Conservation (phyloP, 1,139 yeast species). For the Zygotorulaspora mrakii region DNA sequence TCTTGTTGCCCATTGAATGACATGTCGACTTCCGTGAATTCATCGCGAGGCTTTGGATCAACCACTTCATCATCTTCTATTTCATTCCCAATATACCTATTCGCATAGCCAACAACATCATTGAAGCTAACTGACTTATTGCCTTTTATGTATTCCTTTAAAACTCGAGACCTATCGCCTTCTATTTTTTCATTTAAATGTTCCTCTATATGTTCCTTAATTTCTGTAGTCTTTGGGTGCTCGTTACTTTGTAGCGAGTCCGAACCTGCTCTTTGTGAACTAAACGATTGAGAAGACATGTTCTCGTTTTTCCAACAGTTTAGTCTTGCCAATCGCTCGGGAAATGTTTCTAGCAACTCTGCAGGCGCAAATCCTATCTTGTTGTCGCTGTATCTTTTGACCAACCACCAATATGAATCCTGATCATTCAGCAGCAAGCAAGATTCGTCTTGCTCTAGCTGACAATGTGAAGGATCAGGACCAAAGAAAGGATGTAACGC, state of each 20-base stretch:
- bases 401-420: slow-evolving; percentile 97
- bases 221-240: not conserved
- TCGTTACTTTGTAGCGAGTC: slow-evolving; percentile 5
- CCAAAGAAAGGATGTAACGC: slow-evolving; percentile 87
- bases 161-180: slow-evolving; percentile 12
- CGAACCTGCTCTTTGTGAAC: slow-evolving; percentile 5
- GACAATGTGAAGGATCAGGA: slow-evolving; percentile 91
- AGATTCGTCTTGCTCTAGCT: slow-evolving; percentile 74
- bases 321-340: slow-evolving; percentile 83
- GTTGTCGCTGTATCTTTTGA: slow-evolving; percentile 63
- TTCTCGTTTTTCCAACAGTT: slow-evolving; percentile 92
- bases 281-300: slow-evolving; percentile 27
- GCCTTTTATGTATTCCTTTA: slow-evolving; percentile 21
- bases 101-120: slow-evolving; percentile 36
- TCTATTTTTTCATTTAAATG: slow-evolving; percentile 9
- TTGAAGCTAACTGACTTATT: slow-evolving; percentile 40
- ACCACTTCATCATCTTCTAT: slow-evolving; percentile 22
- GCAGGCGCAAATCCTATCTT: slow-evolving; percentile 95
- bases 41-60: slow-evolving; percentile 30
- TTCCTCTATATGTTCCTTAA: slow-evolving; percentile 9
- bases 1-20: slow-evolving; percentile 18
- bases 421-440: slow-evolving; percentile 79
- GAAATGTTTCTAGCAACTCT: slow-evolving; percentile 87
- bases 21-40: slow-evolving; percentile 27
- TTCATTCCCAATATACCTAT: slow-evolving; percentile 31